These are phyloP conservation scores for Globisporangium ultimum DNA, from an alignment of 352 stramenopile genomes.

Conservation along the genomic window DNA sequence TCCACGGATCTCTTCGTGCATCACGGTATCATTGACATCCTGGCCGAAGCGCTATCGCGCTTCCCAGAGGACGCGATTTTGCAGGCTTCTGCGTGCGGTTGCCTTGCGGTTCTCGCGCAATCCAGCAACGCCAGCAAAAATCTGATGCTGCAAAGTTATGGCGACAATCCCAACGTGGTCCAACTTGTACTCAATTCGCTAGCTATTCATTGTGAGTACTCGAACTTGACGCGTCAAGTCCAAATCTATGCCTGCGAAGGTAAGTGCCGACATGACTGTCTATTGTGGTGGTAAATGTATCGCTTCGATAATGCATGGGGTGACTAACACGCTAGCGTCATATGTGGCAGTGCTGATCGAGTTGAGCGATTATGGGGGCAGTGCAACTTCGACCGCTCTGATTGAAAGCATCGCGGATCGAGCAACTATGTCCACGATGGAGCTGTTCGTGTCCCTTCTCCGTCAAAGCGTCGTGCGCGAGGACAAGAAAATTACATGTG, in stretches of 20 bases:
- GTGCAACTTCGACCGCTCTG: conserved; percentile 28
- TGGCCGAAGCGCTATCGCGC: conserved; percentile 40
- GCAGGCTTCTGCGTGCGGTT: conserved; percentile 61
- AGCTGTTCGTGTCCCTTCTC: conserved; percentile 43
- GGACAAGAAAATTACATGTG: conserved; percentile 74
- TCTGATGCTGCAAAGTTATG: conserved; percentile 40
- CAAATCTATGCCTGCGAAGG: conserved; percentile 81
- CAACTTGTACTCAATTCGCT: conserved; percentile 46
- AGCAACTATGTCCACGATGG: conserved; percentile 25
- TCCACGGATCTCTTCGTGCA: conserved; percentile 60
- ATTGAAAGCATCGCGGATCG: conserved; percentile 20
- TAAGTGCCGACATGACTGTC: conserved; percentile 7
- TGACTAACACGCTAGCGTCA: neutral
- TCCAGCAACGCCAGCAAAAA: conserved; percentile 58
- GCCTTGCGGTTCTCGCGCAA: conserved; percentile 54
- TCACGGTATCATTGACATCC: conserved; percentile 45
- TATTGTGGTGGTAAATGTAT: neutral
- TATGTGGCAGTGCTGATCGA: conserved; percentile 46
- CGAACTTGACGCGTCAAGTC: conserved; percentile 69
- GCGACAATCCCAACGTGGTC: conserved; percentile 30
- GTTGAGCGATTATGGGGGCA: conserved; percentile 54
- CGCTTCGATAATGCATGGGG: neutral
- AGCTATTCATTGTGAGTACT: conserved; percentile 57
- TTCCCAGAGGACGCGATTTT: conserved; percentile 70
- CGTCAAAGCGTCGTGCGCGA: conserved; percentile 54